Conservation (phyloP, 352 stramenopile species). For the Thalassiosira livingstoniorum region DNA sequence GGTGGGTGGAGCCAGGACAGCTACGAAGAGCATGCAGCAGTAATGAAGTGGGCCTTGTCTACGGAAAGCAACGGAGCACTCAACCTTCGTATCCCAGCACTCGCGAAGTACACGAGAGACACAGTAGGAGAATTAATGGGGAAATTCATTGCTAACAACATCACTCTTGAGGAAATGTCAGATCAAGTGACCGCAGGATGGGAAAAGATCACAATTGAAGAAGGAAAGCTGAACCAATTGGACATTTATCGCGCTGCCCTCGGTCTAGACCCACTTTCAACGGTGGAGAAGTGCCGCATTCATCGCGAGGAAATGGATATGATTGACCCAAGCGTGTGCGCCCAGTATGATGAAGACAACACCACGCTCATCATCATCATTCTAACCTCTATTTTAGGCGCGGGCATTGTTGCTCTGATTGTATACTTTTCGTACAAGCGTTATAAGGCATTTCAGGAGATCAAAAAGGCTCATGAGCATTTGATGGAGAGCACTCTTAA, state of each 20-base stretch:
- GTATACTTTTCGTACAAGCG: constrained; percentile 43
- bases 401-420: constrained; percentile 27
- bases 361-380: constrained; percentile 42
- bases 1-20: neutral
- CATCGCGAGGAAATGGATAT: constrained; percentile 57
- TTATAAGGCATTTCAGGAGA: constrained; percentile 44
- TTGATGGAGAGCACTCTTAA: constrained; percentile 55
- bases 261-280: constrained; percentile 33
- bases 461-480: constrained; percentile 56
- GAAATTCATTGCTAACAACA: constrained; percentile 43
- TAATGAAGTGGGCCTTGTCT: constrained; percentile 7
- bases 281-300: constrained; percentile 44
- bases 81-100: constrained; percentile 12
- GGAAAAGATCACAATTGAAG: constrained; percentile 34
- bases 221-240: constrained; percentile 48
- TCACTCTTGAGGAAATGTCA: constrained; percentile 36
- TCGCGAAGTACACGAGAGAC: constrained; percentile 8
- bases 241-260: constrained; percentile 47
- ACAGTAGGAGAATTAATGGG: constrained; percentile 2
- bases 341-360: constrained; percentile 29
- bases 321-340: constrained; percentile 38
- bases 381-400: constrained; percentile 41
- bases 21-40: constrained; percentile 13
- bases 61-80: constrained; percentile 13
- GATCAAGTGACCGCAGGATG: constrained; percentile 27